Base-by-base conservation (phyloP, 2,329 filamentous ascomycete genomes). In the Elsinoe necatrix region DNA sequence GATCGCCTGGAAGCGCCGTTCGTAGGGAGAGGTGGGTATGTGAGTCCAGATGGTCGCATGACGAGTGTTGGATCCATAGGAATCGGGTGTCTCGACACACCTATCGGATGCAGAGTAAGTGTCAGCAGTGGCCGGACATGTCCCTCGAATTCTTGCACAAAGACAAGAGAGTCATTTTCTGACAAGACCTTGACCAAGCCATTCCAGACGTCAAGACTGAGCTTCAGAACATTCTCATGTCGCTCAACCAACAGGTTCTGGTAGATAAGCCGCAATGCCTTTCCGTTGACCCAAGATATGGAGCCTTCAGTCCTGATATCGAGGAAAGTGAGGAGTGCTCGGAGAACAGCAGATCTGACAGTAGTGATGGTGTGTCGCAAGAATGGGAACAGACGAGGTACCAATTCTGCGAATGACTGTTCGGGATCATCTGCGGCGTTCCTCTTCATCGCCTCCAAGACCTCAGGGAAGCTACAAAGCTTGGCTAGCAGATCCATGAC, bases 401-500 rank as follows among this genome's bases (percentile, higher is more conserved):
- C 92, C 29, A 98, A 79, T 60, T 93, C 83, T 3, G 89, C 89
- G 69, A 98, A 98, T 0, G 92, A 95, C 56, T 92, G 86, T 63
- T 91, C 86, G 11, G 89, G 81, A 65, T 96, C 87, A 64, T 86
- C 79, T 6, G 83, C 82, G 6, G 92, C 92, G 57, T 95, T 95
- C 27, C 77, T 75, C 72, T 95, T 95, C 93, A 98, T 98, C 12
- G 92, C 87, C 59, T 92, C 84, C 29, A 98, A 75, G 6, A 97
- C 92, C 72, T 95, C 83, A 0, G 88, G 88, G 74, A 96, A 98
- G 61, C 90, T 87, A 74, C 93, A 98, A 1, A 98, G 82, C 59
- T 93, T 97, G 12, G 95, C 93, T 16, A 98, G 79, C 39, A 98
- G 80, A 69, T 98, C 95, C 95, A 98, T 98, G 56, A 98, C 95